phyloP scores from a whole-genome alignment of 306 rosid genomes.

The Trifolium subterraneum region DNA sequence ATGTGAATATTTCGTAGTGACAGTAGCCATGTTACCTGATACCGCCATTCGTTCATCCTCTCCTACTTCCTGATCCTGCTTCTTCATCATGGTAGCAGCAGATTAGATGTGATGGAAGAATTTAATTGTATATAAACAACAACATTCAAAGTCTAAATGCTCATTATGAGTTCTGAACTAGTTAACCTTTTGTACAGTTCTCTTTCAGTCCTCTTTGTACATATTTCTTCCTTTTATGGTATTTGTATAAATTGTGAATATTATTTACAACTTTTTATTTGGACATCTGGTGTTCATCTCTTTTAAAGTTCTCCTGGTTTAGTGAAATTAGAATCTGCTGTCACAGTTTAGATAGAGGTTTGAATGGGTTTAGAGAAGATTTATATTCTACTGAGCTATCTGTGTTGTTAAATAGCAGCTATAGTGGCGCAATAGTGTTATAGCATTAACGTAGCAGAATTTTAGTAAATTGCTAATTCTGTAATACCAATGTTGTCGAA shows the following conservation, averaged over 20 bases:
- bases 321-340: not conserved
- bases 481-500: too few species aligned
- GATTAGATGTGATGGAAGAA: constrained; percentile 93
- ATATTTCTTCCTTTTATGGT: constrained; percentile 41
- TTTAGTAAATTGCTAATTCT: too few species aligned
- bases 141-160: constrained; percentile 49
- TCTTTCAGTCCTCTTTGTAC: constrained; percentile 51
- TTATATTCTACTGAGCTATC: not conserved
- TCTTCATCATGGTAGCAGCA: constrained; percentile 62
- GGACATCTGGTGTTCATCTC: not conserved
- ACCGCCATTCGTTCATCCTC: constrained; percentile 83
- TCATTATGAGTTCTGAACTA: constrained; percentile 56
- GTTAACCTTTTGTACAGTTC: constrained; percentile 61
- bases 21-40: constrained; percentile 98
- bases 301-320: not conserved
- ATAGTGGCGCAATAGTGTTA: too few species aligned
- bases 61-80: constrained; percentile 92
- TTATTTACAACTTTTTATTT: constrained; percentile 42
- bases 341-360: not conserved
- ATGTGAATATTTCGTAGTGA: constrained; percentile 94
- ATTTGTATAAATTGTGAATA: constrained; percentile 56
- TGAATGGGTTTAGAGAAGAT: not conserved
- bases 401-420: not conserved
- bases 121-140: constrained; percentile 67
- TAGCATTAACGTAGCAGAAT: too few species aligned